phyloP scores from a whole-genome alignment of 371 early-diverging fungal genomes.

The Syncephalastrum racemosum region DNA sequence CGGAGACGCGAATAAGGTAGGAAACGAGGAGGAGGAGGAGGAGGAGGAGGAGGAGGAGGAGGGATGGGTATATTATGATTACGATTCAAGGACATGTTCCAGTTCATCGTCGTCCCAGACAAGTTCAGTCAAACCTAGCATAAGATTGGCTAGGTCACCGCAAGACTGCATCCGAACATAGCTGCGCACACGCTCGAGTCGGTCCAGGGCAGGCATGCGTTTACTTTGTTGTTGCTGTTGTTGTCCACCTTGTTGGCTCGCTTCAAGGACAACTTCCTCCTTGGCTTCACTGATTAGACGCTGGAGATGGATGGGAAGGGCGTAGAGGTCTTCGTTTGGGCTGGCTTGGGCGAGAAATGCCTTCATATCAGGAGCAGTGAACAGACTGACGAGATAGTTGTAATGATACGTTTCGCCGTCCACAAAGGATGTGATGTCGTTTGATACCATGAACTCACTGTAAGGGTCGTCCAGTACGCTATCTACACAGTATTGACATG shows the following conservation, averaged over 20 bases:
- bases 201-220: conserved; percentile 6
- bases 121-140: conserved; percentile 26
- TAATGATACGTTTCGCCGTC: conserved; percentile 21
- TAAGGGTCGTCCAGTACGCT: too few relatives aligned
- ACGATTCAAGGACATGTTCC: conserved; percentile 13
- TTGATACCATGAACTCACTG: too few relatives aligned
- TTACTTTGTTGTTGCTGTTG: neutral
- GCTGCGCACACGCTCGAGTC: conserved; percentile 21
- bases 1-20: too few relatives aligned
- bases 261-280: conserved; percentile 27
- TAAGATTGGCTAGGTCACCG: conserved; percentile 35
- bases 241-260: conserved; percentile 7
- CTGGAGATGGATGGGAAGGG: conserved; percentile 28
- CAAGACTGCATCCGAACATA: conserved; percentile 24
- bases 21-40: too few relatives aligned
- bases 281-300: conserved; percentile 30
- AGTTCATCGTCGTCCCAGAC: conserved; percentile 39
- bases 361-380: conserved; percentile 24
- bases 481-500: too few relatives aligned
- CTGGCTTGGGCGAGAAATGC: conserved; percentile 19
- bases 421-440: too few relatives aligned
- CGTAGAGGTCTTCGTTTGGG: conserved; percentile 27
- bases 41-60: neutral
- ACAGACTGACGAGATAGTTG: conserved; percentile 23
- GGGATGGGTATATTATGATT: neutral